Evolutionary conservation across 2,329 filamentous ascomycete genomes (phyloP).

Genomic region (Cadophora luteo-olivacea): DNA sequence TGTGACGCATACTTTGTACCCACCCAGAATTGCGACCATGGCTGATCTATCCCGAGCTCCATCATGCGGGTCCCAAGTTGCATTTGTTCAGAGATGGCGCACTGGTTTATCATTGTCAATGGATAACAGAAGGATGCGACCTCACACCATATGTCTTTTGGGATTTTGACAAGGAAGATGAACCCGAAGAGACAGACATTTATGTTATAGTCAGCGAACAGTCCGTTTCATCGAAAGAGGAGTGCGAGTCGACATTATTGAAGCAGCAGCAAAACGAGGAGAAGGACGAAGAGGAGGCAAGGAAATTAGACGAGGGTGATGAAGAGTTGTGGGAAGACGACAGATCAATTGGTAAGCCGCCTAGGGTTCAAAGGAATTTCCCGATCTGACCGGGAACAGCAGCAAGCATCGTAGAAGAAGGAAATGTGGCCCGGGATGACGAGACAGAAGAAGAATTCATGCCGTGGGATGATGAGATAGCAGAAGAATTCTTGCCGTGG

Average conservation of each 20-base stretch:
- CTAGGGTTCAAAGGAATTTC: not conserved
- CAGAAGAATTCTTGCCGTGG: not conserved
- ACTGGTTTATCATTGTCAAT: conserved; percentile 5
- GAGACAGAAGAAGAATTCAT: not conserved
- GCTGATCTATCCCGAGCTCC: not conserved
- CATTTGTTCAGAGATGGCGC: not conserved
- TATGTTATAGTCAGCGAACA: not conserved
- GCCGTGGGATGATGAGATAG: not conserved
- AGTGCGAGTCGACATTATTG: not conserved
- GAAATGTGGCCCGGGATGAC: not conserved
- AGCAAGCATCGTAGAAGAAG: not conserved
- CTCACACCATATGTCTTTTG: conserved; percentile 12
- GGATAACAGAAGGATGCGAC: conserved; percentile 9
- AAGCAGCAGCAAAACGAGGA: not conserved
- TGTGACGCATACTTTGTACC: not conserved
- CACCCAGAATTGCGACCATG: not conserved
- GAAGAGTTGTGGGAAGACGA: conserved; percentile 8
- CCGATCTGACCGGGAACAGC: not conserved
- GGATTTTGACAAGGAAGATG: not conserved
- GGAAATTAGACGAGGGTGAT: not conserved
- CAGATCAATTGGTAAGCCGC: not conserved
- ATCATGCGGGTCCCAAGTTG: not conserved
- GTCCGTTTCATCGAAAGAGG: not conserved
- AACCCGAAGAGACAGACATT: not conserved
- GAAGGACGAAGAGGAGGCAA: not conserved